Evolutionary conservation across 805 yeast species (phyloP).

Genomic region (Isabelozyma rhagii): DNA sequence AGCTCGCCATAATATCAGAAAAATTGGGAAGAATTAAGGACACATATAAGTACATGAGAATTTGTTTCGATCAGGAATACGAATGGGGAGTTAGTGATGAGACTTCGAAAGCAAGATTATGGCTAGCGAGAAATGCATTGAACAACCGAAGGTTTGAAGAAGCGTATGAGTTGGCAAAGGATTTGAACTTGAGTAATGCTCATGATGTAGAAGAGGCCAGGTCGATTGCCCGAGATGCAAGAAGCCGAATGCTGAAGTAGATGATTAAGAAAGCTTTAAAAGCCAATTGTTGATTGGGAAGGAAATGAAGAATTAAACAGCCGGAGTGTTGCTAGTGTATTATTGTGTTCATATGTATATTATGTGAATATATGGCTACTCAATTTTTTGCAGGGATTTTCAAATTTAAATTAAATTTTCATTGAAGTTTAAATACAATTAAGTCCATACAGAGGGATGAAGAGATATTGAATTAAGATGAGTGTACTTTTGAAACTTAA

Average conservation of each 20-base stretch:
- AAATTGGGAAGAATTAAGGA: constrained; percentile 48
- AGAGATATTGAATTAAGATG: neutral
- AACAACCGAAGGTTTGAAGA: constrained; percentile 53
- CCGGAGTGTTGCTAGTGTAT: neutral
- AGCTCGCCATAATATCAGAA: constrained; percentile 67
- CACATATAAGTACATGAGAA: constrained; percentile 61
- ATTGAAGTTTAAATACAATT: neutral
- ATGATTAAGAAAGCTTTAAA: neutral
- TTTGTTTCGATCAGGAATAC: constrained; percentile 62
- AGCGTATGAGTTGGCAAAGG: constrained; percentile 73
- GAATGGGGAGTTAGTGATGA: constrained; percentile 70
- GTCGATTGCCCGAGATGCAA: constrained; percentile 73
- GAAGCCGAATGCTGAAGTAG: constrained; percentile 42
- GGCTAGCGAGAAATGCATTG: constrained; percentile 77
- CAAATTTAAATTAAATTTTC: too few relatives aligned
- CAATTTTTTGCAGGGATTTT: too few relatives aligned
- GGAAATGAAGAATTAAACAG: neutral
- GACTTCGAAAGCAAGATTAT: constrained; percentile 74
- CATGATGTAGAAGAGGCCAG: constrained; percentile 89
- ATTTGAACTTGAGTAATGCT: constrained; percentile 65
- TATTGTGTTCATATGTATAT: neutral
- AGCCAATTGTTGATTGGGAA: neutral
- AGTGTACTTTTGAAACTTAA: neutral
- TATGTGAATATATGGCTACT: neutral
- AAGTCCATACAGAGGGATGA: neutral